Evolutionary conservation across 192 early-diverging fungal genomes (phyloP).

Genomic region (Spizellomyces punctatus): DNA sequence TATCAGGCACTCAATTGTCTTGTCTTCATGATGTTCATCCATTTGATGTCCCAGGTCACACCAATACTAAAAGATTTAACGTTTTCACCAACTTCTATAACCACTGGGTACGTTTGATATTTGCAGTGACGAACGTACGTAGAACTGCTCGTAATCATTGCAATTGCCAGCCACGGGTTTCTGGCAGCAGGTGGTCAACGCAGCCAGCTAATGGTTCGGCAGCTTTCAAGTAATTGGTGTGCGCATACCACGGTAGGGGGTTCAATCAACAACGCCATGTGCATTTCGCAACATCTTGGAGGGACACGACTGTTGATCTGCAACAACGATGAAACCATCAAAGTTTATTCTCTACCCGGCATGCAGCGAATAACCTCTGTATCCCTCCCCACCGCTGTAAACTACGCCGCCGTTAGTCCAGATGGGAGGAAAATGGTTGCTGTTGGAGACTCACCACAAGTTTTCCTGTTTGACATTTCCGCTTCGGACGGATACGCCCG

Average conservation of each 20-base stretch:
- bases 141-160: neutral
- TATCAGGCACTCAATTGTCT: neutral
- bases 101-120: conserved; percentile 53
- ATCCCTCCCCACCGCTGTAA: conserved; percentile 86
- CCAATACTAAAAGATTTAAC: conserved; percentile 71
- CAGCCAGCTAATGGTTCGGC: conserved; percentile 77
- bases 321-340: conserved; percentile 95
- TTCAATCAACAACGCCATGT: conserved; percentile 88
- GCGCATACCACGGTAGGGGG: conserved; percentile 64
- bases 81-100: conserved; percentile 79
- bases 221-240: conserved; percentile 65
- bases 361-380: conserved; percentile 75
- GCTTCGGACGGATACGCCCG: conserved; percentile 67
- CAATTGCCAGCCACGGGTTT: conserved; percentile 60
- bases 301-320: conserved; percentile 79
- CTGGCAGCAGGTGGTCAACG: conserved; percentile 91
- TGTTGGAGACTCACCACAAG: conserved; percentile 86
- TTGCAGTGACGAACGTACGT: too few relatives aligned
- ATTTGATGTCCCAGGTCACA: conserved; percentile 38
- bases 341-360: conserved; percentile 81
- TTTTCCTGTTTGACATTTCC: conserved; percentile 82
- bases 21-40: neutral
- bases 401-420: conserved; percentile 89
- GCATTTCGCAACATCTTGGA: conserved; percentile 58
- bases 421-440: conserved; percentile 90